Evolutionary conservation across 305 asterid genomes (phyloP), one percentile per base, ranked within the genome.

Genomic region (Fraxinus sp.): DNA sequence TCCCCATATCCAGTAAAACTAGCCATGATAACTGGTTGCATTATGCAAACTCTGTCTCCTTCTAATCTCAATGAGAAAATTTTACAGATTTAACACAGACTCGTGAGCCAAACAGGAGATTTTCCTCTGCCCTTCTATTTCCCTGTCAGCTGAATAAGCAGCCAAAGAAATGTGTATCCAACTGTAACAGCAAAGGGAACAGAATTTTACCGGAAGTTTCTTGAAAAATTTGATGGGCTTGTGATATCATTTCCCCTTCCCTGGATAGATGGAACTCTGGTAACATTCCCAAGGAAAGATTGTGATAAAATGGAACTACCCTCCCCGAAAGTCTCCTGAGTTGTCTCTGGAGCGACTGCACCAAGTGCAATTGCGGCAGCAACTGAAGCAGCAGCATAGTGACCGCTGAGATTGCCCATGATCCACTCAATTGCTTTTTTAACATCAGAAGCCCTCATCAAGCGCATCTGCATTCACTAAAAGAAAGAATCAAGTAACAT

Each of bases 391-490:
- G 98, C 99, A 87, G 98, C 99, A 85, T 97, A 97, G 89, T 97
- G 99, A 80, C 94, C 98, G 77, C 90, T 91, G 84, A 93, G 97
- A 90, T 92, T 94, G 83, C 92, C 93, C 95, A 97, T 89, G 83
- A 95, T 93, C 98, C 99, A 93, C 86, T 97, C 99, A 87, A 97
- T 93, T 80, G 98, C 92, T 85, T 91, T 91, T 90, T 97, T 97
- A 74, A 97, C 98, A 87, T 97, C 98, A 87, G 98, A 92, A 90
- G 98, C 98, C 89, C 95, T 92, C 84, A 88, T 81, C 82, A 97
- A 92, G 90, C 89, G 99, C 83, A 97, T 92, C 99, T 97, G 98
- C 97, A 95, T 91, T 95, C 97, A 95, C 98, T 92, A 97, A 91
- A 91, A 88, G 90, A 90, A 87, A 80, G 84, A 90, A 92, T 93